Conservation (phyloP, 148 eudicot genomes). For the Rhododendron henanense region DNA sequence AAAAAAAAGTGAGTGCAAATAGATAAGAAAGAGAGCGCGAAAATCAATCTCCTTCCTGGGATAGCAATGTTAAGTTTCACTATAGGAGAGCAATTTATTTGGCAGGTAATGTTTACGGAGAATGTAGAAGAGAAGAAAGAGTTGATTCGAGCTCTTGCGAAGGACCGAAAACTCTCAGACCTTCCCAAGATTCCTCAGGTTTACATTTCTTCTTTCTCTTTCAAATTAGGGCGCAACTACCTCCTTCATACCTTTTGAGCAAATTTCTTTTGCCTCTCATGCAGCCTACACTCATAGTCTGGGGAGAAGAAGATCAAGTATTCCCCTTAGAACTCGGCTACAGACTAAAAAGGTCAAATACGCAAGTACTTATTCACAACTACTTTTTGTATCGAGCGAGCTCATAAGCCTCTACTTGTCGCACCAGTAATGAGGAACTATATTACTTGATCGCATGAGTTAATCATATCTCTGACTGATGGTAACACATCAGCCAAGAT, state of each 20-base stretch:
- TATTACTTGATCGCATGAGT: neutral
- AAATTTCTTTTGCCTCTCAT: neutral
- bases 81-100: neutral
- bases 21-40: too few relatives aligned
- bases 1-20: too few relatives aligned
- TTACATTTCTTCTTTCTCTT: neutral
- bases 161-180: constrained; percentile 49
- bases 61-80: neutral
- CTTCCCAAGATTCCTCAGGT: constrained; percentile 77
- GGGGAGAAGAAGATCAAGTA: constrained; percentile 83
- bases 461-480: neutral
- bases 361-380: neutral
- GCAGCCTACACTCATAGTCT: constrained; percentile 78
- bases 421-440: neutral
- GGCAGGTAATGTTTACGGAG: constrained; percentile 60
- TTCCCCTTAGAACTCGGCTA: constrained; percentile 73
- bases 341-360: constrained; percentile 55
- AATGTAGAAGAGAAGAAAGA: constrained; percentile 61
- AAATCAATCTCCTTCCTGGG: too few relatives aligned
- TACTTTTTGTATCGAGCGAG: neutral
- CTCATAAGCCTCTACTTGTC: neutral
- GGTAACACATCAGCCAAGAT: neutral
- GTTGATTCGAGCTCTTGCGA: constrained; percentile 47
- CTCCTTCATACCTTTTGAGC: neutral
- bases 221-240: neutral